These are phyloP conservation scores for Pichia ethanolica DNA, from an alignment of 805 yeast genomes.

Conservation along the genomic window DNA sequence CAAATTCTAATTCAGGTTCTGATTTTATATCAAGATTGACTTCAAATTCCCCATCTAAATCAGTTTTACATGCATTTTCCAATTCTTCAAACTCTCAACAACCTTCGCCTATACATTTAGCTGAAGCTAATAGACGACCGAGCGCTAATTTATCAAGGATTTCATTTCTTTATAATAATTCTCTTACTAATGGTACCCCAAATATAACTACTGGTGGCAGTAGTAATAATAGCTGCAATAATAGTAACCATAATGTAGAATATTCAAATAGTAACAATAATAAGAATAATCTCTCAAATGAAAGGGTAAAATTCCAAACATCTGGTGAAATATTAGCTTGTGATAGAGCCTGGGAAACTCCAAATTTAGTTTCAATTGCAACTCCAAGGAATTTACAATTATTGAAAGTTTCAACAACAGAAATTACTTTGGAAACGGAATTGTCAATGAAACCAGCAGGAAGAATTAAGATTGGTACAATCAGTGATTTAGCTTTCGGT, in stretches of 20 bases:
- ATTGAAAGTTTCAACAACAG: slow-evolving; percentile 26
- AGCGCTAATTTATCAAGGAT: slow-evolving; percentile 40
- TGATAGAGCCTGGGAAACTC: slow-evolving; percentile 29
- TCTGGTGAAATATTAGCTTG: slow-evolving; percentile 29
- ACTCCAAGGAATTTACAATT: slow-evolving; percentile 37
- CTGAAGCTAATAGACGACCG: slow-evolving; percentile 22
- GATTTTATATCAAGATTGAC: not conserved
- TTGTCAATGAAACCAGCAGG: slow-evolving; percentile 22
- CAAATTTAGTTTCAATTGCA: slow-evolving; percentile 32
- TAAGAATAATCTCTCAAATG: not conserved
- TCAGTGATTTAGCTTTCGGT: slow-evolving; percentile 39
- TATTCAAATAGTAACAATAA: not conserved
- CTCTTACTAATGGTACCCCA: slow-evolving; percentile 6
- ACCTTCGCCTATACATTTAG: slow-evolving; percentile 16
- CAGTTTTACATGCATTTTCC: not conserved
- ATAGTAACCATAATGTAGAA: not conserved
- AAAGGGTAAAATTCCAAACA: slow-evolving; percentile 23
- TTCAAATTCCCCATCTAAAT: slow-evolving; percentile 3
- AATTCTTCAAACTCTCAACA: not conserved
- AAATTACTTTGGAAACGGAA: slow-evolving; percentile 30
- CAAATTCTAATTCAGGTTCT: not conserved
- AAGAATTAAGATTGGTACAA: slow-evolving; percentile 31
- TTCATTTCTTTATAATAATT: slow-evolving; percentile 48
- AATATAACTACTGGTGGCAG: slow-evolving; percentile 7
- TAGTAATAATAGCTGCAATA: slow-evolving; percentile 4